Evolutionary conservation across 257 asterid genomes (phyloP), one percentile per base, ranked within the genome.

Genomic region (Solanum gracilifrons): DNA sequence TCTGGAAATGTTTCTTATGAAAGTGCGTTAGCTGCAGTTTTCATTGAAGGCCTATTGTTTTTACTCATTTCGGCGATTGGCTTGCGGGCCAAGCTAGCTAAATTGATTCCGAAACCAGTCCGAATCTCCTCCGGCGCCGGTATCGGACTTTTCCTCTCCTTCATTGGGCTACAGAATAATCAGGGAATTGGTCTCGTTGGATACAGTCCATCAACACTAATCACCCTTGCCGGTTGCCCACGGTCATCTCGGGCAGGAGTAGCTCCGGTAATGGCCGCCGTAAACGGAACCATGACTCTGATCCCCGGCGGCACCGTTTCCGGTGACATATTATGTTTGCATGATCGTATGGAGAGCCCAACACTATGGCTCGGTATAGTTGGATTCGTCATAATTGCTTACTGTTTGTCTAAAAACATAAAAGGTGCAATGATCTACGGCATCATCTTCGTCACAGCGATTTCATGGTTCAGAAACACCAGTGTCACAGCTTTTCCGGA

Each of bases 341-440:
- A 93, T 68, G 98, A 93, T 5, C 95, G 97, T n/a, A 95, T 97
- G 98, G 93, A 94, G 82, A 97, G 98, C 87, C 93, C 95, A 6
- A 97, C 99, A 1, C 94, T 97, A 73, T 97, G 99, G 98, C 94
- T 97, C 0, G 99, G 91, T 0, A 86, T 97, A 1, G 93, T 95
- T 1, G 99, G 99, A 15, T 97, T 97, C 32, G 91, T 96, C 0
- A 94, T 95, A n/a, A 96, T 96, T 5, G 92, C 95, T 2, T 97
- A 93, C 68, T 95, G 98, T 86, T 64, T 97, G 74, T 96, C 94
- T 60, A 97, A 92, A 55, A 91, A 94, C 46, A 72, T 97, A 1
- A 97, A 97, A 29, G 99, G 99, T 0, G 99, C 98, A 0, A 97
- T 95, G 98, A 95, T 95, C 55, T 97, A 94, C 89, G 98, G 99